A percentile compares a stretch with the other conserved stretches of the same genome.
phyloP scores from a whole-genome alignment of 306 rosid genomes.

The Vigna hirtella region DNA sequence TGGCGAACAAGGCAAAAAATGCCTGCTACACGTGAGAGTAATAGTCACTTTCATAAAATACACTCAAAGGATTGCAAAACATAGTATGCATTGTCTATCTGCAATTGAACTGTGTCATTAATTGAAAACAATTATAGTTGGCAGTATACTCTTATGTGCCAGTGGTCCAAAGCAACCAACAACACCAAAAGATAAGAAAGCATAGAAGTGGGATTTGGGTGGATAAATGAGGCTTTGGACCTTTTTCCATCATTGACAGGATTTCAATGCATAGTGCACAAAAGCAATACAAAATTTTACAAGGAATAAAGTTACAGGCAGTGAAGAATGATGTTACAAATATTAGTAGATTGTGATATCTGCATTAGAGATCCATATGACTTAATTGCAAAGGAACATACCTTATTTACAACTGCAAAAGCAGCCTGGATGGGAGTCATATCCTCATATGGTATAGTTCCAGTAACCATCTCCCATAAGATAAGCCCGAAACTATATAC shows the following conservation, averaged over 20 bases:
- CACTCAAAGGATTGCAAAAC: slow-evolving; percentile 19
- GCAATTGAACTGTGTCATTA: slow-evolving; percentile 1
- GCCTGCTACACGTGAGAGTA: not conserved
- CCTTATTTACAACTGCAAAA: slow-evolving; percentile 95
- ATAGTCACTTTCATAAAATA: not conserved
- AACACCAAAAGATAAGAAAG: slow-evolving; percentile 9
- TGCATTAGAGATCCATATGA: slow-evolving; percentile 7
- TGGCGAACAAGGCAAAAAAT: slow-evolving; percentile 18
- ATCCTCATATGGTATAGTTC: slow-evolving; percentile 84
- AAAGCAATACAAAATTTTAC: slow-evolving; percentile 1
- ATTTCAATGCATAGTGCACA: not conserved
- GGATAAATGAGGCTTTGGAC: not conserved
- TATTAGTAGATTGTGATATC: slow-evolving; percentile 12
- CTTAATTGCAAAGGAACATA: slow-evolving; percentile 44
- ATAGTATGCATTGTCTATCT: slow-evolving; percentile 26
- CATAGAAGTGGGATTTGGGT: not conserved
- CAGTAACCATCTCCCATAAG: slow-evolving; percentile 91
- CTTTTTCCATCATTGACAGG: slow-evolving; percentile 11
- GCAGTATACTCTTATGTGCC: not conserved
- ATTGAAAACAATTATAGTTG: not conserved
- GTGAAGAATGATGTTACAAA: not conserved
- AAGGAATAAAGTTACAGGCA: not conserved
- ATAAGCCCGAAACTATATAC: slow-evolving; percentile 94
- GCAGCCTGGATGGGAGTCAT: slow-evolving; percentile 99
- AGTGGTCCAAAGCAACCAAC: not conserved